phyloP scores from a whole-genome alignment of 495 filamentous ascomycete species.

The Oidiodendron maius region DNA sequence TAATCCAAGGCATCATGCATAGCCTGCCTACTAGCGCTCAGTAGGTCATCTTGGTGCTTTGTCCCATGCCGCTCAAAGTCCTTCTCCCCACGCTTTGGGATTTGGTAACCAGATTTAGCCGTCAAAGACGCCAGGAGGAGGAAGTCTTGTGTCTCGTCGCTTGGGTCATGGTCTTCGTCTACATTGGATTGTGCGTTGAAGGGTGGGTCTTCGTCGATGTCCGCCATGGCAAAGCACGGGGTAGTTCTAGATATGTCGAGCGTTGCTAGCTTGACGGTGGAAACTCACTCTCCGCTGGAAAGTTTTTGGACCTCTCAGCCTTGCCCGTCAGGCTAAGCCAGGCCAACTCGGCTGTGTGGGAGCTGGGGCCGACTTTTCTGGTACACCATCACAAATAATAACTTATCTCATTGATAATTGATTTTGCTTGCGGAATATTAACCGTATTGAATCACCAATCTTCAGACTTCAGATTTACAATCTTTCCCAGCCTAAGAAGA shows the following conservation, averaged over 20 bases:
- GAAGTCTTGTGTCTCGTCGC: conserved; percentile 79
- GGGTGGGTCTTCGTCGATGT: conserved; percentile 42
- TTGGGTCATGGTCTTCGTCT: conserved; percentile 56
- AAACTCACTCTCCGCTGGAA: no score
- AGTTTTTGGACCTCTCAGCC: conserved; percentile 7
- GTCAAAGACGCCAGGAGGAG: conserved; percentile 59
- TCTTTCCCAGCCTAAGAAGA: no score
- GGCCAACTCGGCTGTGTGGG: no score
- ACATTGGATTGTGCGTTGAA: conserved; percentile 17
- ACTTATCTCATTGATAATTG: no score
- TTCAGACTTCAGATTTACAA: no score
- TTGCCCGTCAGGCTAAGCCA: conserved; percentile 4
- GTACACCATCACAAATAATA: no score
- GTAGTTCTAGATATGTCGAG: neutral
- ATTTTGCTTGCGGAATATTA: no score
- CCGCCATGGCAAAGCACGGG: conserved; percentile 33
- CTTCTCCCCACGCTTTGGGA: conserved; percentile 84
- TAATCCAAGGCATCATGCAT: conserved; percentile 84
- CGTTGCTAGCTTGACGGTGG: neutral
- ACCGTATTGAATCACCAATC: no score
- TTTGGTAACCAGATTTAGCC: conserved; percentile 18
- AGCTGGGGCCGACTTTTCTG: no score
- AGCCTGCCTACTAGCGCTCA: conserved; percentile 74
- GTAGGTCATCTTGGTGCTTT: conserved; percentile 63
- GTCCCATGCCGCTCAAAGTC: conserved; percentile 95